Conservation (phyloP, 1,284 basidiomycete species). For the Vanrija sp. region DNA sequence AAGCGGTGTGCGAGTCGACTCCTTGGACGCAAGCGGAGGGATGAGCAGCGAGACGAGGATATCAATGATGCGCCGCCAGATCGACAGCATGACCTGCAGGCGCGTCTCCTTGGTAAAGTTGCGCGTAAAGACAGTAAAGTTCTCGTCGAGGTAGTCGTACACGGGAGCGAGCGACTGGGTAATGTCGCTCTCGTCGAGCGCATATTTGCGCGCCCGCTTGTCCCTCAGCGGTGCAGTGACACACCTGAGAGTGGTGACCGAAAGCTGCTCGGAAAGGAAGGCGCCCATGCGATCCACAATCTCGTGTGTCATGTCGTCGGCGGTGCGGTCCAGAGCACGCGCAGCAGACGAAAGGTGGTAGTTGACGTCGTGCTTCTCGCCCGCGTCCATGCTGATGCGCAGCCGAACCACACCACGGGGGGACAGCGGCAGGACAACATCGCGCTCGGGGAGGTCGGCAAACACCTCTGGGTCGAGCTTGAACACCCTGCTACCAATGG, state of each 20-base stretch:
- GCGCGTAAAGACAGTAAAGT: slow-evolving; percentile 42
- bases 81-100: slow-evolving; percentile 26
- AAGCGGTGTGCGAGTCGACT: slow-evolving; percentile 14
- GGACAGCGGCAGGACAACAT: slow-evolving; percentile 39
- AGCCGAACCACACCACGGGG: slow-evolving; percentile 41
- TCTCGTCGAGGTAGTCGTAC: slow-evolving; percentile 45
- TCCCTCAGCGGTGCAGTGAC: slow-evolving; percentile 36
- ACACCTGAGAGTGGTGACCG: slow-evolving; percentile 16
- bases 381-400: slow-evolving; percentile 42
- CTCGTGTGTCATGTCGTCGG: slow-evolving; percentile 39
- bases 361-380: slow-evolving; percentile 40
- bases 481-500: slow-evolving; percentile 36
- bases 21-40: slow-evolving; percentile 43
- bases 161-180: slow-evolving; percentile 38
- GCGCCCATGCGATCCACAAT: slow-evolving; percentile 43
- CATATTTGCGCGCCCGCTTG: slow-evolving; percentile 27
- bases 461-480: slow-evolving; percentile 40
- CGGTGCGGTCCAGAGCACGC: slow-evolving; percentile 34
- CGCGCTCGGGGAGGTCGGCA: slow-evolving; percentile 24
- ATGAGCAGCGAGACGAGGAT: slow-evolving; percentile 43
- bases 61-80: slow-evolving; percentile 43
- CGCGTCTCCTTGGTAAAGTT: slow-evolving; percentile 31
- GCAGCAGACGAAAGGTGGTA: slow-evolving; percentile 36
- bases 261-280: slow-evolving; percentile 32
- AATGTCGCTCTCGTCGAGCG: slow-evolving; percentile 35